Evolutionary conservation across 306 rosid species (phyloP).

Genomic region (Hippophae rhamnoides): DNA sequence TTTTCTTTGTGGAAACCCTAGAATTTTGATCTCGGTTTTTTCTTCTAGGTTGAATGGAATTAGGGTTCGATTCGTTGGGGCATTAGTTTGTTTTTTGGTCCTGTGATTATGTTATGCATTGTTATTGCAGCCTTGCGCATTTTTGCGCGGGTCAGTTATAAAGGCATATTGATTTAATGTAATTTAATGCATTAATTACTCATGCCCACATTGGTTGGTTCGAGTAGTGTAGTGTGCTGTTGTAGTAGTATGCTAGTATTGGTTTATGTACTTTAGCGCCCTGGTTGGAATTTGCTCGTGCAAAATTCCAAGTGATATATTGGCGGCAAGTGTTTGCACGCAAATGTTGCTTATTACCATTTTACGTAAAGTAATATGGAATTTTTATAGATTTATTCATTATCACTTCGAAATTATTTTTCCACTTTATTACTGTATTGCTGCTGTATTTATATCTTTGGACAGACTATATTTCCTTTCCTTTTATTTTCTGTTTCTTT

Average conservation of each 20-base stretch:
- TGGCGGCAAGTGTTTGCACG: constrained; percentile 43
- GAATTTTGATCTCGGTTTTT: constrained; percentile 46
- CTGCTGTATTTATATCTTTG: too few species aligned
- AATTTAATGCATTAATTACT: constrained; percentile 23
- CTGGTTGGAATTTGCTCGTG: constrained; percentile 3
- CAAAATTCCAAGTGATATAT: constrained; percentile 28
- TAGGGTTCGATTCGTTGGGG: constrained; percentile 40
- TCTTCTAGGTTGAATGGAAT: constrained; percentile 20
- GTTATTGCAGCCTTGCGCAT: constrained; percentile 31
- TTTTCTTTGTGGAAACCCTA: constrained; percentile 61
- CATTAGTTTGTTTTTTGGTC: constrained; percentile 12
- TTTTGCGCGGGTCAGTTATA: constrained; percentile 19
- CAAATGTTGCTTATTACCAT: constrained; percentile 20
- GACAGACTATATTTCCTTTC: too few species aligned
- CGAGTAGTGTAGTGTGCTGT: constrained; percentile 15
- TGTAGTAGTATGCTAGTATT: constrained; percentile 21
- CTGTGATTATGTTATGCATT: constrained; percentile 46
- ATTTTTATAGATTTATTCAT: too few species aligned
- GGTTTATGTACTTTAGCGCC: constrained; percentile 20
- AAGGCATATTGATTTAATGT: constrained; percentile 21
- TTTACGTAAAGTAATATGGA: not conserved
- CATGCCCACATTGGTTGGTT: constrained; percentile 21
- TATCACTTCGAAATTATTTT: too few species aligned
- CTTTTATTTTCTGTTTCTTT: too few species aligned
- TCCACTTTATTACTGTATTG: too few species aligned